Evolutionary conservation across 2,329 filamentous ascomycete species (phyloP).

Genomic region (Zopfia rhizophila): DNA sequence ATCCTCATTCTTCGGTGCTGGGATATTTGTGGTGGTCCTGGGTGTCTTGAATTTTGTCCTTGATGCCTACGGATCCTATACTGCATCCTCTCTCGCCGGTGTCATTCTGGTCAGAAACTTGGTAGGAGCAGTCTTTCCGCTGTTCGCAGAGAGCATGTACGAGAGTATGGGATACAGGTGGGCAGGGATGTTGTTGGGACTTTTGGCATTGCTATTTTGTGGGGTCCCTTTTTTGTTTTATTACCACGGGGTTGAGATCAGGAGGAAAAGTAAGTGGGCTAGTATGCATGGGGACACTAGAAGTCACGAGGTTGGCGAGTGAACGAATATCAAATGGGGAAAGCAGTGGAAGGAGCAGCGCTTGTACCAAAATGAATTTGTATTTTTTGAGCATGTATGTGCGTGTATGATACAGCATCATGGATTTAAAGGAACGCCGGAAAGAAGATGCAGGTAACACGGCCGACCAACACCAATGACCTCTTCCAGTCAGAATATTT

Average conservation of each 20-base stretch:
- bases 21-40: conserved; percentile 32
- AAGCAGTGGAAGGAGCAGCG: too few species aligned
- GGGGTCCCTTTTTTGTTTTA: conserved; percentile 55
- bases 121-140: conserved; percentile 37
- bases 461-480: too few species aligned
- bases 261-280: conserved; percentile 22
- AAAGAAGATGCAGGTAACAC: too few species aligned
- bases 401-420: too few species aligned
- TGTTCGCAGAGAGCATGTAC: conserved; percentile 44
- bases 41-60: conserved; percentile 34
- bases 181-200: conserved; percentile 52
- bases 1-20: conserved; percentile 26
- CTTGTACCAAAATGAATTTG: too few species aligned
- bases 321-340: too few species aligned
- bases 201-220: conserved; percentile 49
- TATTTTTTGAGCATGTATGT: too few species aligned
- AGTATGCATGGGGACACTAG: conserved; percentile 5
- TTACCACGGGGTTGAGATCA: conserved; percentile 40
- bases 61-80: conserved; percentile 26
- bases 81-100: conserved; percentile 22
- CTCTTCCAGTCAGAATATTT: background rate
- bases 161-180: conserved; percentile 47
- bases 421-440: too few species aligned
- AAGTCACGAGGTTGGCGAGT: too few species aligned
- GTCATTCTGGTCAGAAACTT: conserved; percentile 29